These are phyloP conservation scores for Coniochaeta sp. DNA, from an alignment of 2,329 filamentous ascomycete genomes.

Conservation along the genomic window DNA sequence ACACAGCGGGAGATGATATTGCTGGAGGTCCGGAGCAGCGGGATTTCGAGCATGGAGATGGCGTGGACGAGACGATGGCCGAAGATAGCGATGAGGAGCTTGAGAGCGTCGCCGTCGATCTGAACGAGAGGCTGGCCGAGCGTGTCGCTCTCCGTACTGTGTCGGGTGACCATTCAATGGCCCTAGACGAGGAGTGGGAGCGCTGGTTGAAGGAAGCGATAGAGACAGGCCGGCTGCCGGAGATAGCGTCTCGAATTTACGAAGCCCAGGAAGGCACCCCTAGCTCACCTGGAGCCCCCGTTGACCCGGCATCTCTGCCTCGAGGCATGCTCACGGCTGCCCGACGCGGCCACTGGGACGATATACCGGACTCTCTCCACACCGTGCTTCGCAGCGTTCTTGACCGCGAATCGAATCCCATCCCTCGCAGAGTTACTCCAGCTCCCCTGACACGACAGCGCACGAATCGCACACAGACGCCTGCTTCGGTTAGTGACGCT, in stretches of 20 bases:
- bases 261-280: slow-evolving; percentile 17
- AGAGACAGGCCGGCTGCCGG: slow-evolving; percentile 50
- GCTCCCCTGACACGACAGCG: slow-evolving; percentile 2
- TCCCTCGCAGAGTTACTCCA: background rate
- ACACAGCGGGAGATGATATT: slow-evolving; percentile 66
- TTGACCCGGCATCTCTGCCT: slow-evolving; percentile 33
- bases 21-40: slow-evolving; percentile 39
- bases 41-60: slow-evolving; percentile 11
- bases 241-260: slow-evolving; percentile 33
- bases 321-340: slow-evolving; percentile 43
- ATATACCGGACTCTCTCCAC: slow-evolving; percentile 49
- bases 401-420: slow-evolving; percentile 24
- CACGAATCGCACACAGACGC: background rate
- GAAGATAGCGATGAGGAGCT: slow-evolving; percentile 48
- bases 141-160: slow-evolving; percentile 54
- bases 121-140: slow-evolving; percentile 58
- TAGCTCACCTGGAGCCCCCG: slow-evolving; percentile 17
- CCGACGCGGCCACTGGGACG: slow-evolving; percentile 48
- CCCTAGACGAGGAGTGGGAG: slow-evolving; percentile 66
- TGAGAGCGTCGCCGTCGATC: slow-evolving; percentile 51
- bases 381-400: slow-evolving; percentile 41
- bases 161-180: slow-evolving; percentile 46
- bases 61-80: slow-evolving; percentile 28
- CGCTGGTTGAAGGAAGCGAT: slow-evolving; percentile 66
- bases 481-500: background rate